phyloP scores from a whole-genome alignment of 768 basidiomycete species.

The Leccinum broughii region DNA sequence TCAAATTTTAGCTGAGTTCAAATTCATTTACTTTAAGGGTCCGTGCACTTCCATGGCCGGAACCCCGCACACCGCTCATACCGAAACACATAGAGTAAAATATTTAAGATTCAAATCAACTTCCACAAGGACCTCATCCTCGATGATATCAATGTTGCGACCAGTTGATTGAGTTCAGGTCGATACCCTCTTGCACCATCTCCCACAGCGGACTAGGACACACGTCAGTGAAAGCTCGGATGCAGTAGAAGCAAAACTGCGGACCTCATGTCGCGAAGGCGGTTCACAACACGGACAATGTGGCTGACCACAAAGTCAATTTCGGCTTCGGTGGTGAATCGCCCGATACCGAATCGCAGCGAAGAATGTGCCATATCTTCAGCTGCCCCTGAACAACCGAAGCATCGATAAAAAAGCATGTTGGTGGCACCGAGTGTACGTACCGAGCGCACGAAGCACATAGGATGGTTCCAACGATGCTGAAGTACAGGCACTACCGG shows the following conservation, averaged over 20 bases:
- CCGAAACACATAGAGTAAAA: slow-evolving; percentile 6
- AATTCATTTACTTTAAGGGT: slow-evolving; percentile 31
- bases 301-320: slow-evolving; percentile 91
- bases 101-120: background rate
- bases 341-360: slow-evolving; percentile 94
- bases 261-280: slow-evolving; percentile 91
- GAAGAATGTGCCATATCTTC: slow-evolving; percentile 99
- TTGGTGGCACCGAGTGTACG: slow-evolving; percentile 15
- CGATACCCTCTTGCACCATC: slow-evolving; percentile 99
- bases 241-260: slow-evolving; percentile 19
- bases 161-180: slow-evolving; percentile 95
- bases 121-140: background rate
- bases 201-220: slow-evolving; percentile 87
- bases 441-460: slow-evolving; percentile 92
- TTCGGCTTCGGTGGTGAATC: slow-evolving; percentile 97
- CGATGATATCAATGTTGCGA: slow-evolving; percentile 51
- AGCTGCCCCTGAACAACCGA: slow-evolving; percentile 64
- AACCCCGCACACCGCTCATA: slow-evolving; percentile 21
- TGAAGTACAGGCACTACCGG: slow-evolving; percentile 97
- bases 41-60: slow-evolving; percentile 26
- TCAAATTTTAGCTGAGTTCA: slow-evolving; percentile 32
- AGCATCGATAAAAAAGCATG: background rate
- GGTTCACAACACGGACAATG: slow-evolving; percentile 83
- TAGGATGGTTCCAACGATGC: slow-evolving; percentile 98
- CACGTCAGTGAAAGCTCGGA: slow-evolving; percentile 10